phyloP scores from a whole-genome alignment of 352 stramenopile genomes.

The Globisporangium emineosum region DNA sequence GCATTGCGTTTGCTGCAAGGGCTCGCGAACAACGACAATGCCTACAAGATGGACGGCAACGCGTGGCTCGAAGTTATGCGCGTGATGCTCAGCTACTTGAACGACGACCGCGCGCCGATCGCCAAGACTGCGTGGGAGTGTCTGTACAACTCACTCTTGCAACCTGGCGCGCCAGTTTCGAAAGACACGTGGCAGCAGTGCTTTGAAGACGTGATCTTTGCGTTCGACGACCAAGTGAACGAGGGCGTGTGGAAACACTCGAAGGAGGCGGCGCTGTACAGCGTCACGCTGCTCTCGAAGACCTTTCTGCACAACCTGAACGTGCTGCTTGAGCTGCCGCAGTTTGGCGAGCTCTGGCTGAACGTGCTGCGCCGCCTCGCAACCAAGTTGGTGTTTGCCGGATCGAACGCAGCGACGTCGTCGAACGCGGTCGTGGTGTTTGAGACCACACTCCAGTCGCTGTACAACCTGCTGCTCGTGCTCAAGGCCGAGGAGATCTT shows the following conservation, averaged over 20 bases:
- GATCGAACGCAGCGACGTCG: conserved; percentile 25
- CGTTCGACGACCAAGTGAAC: conserved; percentile 81
- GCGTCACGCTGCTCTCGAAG: conserved; percentile 82
- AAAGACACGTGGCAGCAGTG: conserved; percentile 80
- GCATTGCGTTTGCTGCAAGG: conserved; percentile 70
- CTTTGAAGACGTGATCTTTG: conserved; percentile 86
- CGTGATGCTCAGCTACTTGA: conserved; percentile 82
- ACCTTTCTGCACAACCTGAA: conserved; percentile 85
- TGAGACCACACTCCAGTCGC: conserved; percentile 81
- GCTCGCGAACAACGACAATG: conserved; percentile 68
- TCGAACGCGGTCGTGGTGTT: conserved; percentile 63
- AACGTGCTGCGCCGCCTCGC: conserved; percentile 69
- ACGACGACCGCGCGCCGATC: conserved; percentile 72
- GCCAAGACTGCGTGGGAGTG: conserved; percentile 85
- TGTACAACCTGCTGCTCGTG: conserved; percentile 85
- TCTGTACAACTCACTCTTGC: conserved; percentile 75
- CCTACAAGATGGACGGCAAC: conserved; percentile 68
- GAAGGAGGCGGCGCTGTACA: conserved; percentile 74
- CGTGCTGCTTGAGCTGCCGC: conserved; percentile 59
- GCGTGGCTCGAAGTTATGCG: conserved; percentile 85
- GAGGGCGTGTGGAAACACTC: conserved; percentile 48
- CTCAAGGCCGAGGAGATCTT: conserved; percentile 78
- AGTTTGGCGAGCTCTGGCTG: conserved; percentile 75
- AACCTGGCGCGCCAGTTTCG: conserved; percentile 62
- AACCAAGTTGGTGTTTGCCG: conserved; percentile 51